Percentiles rank a stretch among this genome's conserved stretches.
These are phyloP conservation scores for Coemansia sp. DNA, from an alignment of 192 early-diverging fungal species.

Conservation along the genomic window DNA sequence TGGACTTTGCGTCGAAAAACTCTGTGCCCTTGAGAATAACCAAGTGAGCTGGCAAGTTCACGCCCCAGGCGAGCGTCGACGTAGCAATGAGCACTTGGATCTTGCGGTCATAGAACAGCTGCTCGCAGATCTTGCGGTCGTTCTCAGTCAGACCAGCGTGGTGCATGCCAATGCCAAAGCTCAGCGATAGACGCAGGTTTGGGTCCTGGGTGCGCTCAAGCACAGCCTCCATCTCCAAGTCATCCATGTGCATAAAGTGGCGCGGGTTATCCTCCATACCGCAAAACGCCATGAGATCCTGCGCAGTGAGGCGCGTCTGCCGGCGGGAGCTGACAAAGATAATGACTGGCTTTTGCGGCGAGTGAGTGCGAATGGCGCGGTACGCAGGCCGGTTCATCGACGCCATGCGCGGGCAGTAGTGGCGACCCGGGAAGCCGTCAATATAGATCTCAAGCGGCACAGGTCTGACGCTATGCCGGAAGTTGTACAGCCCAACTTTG, in stretches of 20 bases:
- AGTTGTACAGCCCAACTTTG: constrained; percentile 90
- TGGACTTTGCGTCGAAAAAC: constrained; percentile 89
- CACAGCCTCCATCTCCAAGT: constrained; percentile 69
- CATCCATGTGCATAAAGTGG: constrained; percentile 88
- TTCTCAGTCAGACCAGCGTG: constrained; percentile 91
- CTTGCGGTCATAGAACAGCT: constrained; percentile 91
- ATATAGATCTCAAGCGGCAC: constrained; percentile 98
- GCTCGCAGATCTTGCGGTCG: constrained; percentile 88
- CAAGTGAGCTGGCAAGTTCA: constrained; percentile 96
- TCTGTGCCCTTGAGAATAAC: constrained; percentile 99
- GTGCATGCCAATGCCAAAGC: constrained; percentile 97
- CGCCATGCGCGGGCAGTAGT: constrained; percentile 98
- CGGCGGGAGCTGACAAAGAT: constrained; percentile 98
- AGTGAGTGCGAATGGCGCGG: constrained; percentile 91
- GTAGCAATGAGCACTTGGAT: constrained; percentile 98
- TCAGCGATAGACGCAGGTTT: constrained; percentile 74
- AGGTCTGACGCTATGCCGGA: constrained; percentile 94
- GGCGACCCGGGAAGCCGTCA: constrained; percentile 94
- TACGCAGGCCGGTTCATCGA: constrained; percentile 99
- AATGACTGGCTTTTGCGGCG: constrained; percentile 90
- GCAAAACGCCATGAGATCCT: constrained; percentile 93
- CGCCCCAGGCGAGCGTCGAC: constrained; percentile 96
- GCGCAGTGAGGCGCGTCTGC: constrained; percentile 95
- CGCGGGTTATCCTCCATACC: constrained; percentile 91
- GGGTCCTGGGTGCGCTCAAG: constrained; percentile 79